Evolutionary conservation across 352 stramenopile genomes (phyloP), one percentile per base, ranked within the genome.

Genomic region (Pythium folliculosum): DNA sequence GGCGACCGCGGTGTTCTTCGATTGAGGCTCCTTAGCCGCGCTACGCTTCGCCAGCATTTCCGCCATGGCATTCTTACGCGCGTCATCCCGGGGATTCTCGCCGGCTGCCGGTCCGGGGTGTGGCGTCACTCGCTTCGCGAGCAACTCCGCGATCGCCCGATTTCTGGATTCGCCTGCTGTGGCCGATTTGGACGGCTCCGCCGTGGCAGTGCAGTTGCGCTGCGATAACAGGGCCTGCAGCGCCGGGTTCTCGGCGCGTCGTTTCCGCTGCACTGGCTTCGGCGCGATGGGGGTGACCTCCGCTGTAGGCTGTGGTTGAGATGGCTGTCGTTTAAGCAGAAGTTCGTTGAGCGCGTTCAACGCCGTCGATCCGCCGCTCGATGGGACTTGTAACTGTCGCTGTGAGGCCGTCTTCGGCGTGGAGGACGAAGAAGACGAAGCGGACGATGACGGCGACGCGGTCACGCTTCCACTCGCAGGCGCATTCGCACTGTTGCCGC

Each of bases 31-130:
- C 40, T 58, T 48, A 43, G 40, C 13, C 19, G n/a, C 69, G 3
- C 47, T 32, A n/a, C 70, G 70, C 48, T 71, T 73, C 7, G 63
- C 54, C 38, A 77, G 57, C 64, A 76, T 63, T 43, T 71, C 59
- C 0, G 74, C 47, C 5, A 80, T 55, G 1, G 71, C 71, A 25
- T 53, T 72, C 49, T 72, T 70, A 19, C 63, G 61, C 2, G 23
- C 30, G 32, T 63, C 52, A 25, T 5, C 47, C 35, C 17, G 35
- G 30, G 14, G 56, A 25, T 22, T 62, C 23, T 48, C 49, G n/a
- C 0, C 57, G 23, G 0, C 32, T 23, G 50, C 25, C 23, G 14
- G 60, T 21, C n/a, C 32, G 9, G 23, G 59, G 38, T 67, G 40
- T 17, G 37, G 43, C 25, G 60, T 49, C 16, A 66, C 60, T 10